These are phyloP conservation scores for Mycena sp. DNA, from an alignment of 1,284 basidiomycete species.

Conservation along the genomic window DNA sequence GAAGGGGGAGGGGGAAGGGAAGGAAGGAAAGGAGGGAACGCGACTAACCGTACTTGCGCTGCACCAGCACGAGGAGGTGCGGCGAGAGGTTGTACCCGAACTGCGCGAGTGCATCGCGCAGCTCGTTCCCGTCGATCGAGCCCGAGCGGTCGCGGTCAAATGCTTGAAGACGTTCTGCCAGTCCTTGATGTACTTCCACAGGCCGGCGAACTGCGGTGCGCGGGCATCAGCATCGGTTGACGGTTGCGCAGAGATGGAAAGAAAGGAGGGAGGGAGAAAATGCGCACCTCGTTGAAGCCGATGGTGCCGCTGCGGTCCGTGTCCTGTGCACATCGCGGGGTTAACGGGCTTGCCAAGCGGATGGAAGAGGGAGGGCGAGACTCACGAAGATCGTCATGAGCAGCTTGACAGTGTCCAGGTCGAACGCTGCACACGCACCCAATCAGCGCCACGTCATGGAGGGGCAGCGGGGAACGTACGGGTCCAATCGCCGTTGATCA, in stretches of 20 bases:
- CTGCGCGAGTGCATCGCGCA: constrained; percentile 70
- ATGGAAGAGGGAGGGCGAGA: constrained; percentile 22
- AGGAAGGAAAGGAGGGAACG: too few species aligned
- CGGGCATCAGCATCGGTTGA: background rate
- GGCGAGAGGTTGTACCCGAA: constrained; percentile 63
- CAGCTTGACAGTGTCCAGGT: constrained; percentile 85
- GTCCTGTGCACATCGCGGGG: constrained; percentile 52
- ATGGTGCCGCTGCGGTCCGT: constrained; percentile 79
- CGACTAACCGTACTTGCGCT: constrained; percentile 69
- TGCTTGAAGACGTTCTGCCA: constrained; percentile 85
- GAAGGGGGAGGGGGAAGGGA: too few species aligned
- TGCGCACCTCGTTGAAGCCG: constrained; percentile 72
- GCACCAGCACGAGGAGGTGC: constrained; percentile 49
- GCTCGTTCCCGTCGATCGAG: constrained; percentile 73
- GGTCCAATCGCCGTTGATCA: constrained; percentile 84
- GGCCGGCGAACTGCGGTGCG: constrained; percentile 66
- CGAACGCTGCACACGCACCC: constrained; percentile 65
- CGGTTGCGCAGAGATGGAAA: background rate
- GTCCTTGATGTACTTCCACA: constrained; percentile 87
- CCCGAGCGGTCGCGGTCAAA: constrained; percentile 85
- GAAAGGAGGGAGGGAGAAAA: background rate
- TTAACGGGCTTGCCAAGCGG: background rate
- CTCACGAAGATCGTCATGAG: constrained; percentile 84
- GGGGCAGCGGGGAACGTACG: constrained; percentile 56
- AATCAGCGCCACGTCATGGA: background rate